phyloP scores from a whole-genome alignment of 306 rosid species.

The Myrica gale region DNA sequence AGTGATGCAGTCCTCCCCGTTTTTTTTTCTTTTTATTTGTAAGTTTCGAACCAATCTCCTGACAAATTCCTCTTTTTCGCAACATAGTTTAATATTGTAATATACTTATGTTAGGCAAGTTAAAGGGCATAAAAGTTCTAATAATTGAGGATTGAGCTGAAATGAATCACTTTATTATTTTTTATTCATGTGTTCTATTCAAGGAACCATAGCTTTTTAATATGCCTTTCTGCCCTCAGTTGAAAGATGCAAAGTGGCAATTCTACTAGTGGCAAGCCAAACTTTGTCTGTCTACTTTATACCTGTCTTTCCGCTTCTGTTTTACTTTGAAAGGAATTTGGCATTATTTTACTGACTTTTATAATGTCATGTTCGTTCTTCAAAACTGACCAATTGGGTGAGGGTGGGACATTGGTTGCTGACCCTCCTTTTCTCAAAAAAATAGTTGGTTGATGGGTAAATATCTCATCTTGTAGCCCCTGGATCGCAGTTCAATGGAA shows the following conservation, averaged over 20 bases:
- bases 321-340: neutral
- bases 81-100: neutral
- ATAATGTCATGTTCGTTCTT: neutral
- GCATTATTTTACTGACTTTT: neutral
- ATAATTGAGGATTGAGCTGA: constrained; percentile 14
- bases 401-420: neutral
- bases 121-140: constrained; percentile 8
- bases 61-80: neutral
- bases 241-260: neutral
- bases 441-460: neutral
- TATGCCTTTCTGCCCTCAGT: neutral
- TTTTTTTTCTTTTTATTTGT: constrained; percentile 8
- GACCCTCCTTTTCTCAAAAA: neutral
- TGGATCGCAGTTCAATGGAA: neutral
- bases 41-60: neutral
- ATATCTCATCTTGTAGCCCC: constrained; percentile 3
- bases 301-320: neutral
- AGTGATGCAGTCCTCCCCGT: constrained; percentile 13
- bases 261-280: constrained; percentile 4
- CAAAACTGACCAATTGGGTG: neutral
- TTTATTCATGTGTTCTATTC: neutral
- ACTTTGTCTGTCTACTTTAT: neutral
- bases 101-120: constrained; percentile 7
- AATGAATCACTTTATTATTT: neutral
- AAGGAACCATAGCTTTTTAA: constrained; percentile 6